These are phyloP conservation scores for Clavispora vitiphila DNA, from an alignment of 805 yeast genomes.

Conservation along the genomic window DNA sequence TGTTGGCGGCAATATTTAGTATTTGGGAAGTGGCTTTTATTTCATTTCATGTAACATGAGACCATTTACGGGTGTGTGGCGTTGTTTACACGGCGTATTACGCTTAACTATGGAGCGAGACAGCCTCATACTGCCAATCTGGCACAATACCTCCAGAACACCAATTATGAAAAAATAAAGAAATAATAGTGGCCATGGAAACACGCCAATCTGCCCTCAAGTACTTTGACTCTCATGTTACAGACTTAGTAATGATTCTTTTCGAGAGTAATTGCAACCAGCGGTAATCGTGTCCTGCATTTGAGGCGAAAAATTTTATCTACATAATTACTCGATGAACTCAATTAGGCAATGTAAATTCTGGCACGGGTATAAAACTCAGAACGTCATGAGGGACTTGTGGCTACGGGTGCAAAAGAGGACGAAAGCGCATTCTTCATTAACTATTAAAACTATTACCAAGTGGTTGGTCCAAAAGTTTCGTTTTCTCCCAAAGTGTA, in stretches of 20 bases:
- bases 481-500: constrained; percentile 10
- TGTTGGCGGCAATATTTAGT: too few relatives aligned
- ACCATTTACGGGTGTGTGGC: neutral
- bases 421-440: too few relatives aligned
- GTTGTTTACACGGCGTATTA: neutral
- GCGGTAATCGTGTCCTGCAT: constrained; percentile 11
- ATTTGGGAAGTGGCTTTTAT: too few relatives aligned
- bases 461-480: constrained; percentile 11
- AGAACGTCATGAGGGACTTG: constrained; percentile 1
- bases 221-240: too few relatives aligned
- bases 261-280: neutral
- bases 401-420: neutral
- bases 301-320: constrained; percentile 22
- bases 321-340: constrained; percentile 24
- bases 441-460: constrained; percentile 3
- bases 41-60: too few relatives aligned
- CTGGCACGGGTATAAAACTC: constrained; percentile 11
- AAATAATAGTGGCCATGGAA: too few relatives aligned
- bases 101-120: neutral
- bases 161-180: too few relatives aligned
- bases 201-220: too few relatives aligned
- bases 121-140: too few relatives aligned
- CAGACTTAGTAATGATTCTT: too few relatives aligned
- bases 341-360: constrained; percentile 34
- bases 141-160: too few relatives aligned